phyloP scores from a whole-genome alignment of 805 yeast species.

The Hanseniaspora taiwanica region DNA sequence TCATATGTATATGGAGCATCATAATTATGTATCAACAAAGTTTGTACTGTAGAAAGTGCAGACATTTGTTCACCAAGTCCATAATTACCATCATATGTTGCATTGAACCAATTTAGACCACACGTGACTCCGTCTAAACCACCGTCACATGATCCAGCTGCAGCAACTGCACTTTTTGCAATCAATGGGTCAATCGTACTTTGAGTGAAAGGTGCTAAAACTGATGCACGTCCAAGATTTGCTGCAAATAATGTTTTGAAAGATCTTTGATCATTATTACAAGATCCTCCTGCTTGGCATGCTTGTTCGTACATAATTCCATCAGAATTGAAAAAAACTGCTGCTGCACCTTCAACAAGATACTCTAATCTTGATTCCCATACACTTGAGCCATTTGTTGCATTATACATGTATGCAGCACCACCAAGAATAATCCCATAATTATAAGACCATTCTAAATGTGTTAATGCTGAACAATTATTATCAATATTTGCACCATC shows the following conservation, averaged over 20 bases:
- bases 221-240: constrained; percentile 43
- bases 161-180: constrained; percentile 44
- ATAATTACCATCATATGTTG: constrained; percentile 47
- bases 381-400: constrained; percentile 38
- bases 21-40: constrained; percentile 29
- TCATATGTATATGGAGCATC: constrained; percentile 40
- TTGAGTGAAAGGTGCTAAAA: constrained; percentile 36
- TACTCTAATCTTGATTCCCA: constrained; percentile 38
- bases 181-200: constrained; percentile 30
- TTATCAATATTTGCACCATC: constrained; percentile 50
- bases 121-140: constrained; percentile 67
- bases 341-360: constrained; percentile 33
- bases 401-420: constrained; percentile 56
- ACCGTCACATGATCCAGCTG: constrained; percentile 60
- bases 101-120: constrained; percentile 50
- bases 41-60: constrained; percentile 52
- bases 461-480: constrained; percentile 48
- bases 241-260: constrained; percentile 59
- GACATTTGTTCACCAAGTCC: constrained; percentile 75
- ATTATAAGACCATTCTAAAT: constrained; percentile 71
- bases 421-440: constrained; percentile 66
- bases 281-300: constrained; percentile 38
- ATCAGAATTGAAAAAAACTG: constrained; percentile 34
- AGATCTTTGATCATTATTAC: constrained; percentile 68
- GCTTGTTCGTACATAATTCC: constrained; percentile 47